A percentile compares a stretch with the other conserved stretches of the same genome.
Conservation (phyloP, 2,329 filamentous ascomycete species). For the Botrytis deweyae region DNA sequence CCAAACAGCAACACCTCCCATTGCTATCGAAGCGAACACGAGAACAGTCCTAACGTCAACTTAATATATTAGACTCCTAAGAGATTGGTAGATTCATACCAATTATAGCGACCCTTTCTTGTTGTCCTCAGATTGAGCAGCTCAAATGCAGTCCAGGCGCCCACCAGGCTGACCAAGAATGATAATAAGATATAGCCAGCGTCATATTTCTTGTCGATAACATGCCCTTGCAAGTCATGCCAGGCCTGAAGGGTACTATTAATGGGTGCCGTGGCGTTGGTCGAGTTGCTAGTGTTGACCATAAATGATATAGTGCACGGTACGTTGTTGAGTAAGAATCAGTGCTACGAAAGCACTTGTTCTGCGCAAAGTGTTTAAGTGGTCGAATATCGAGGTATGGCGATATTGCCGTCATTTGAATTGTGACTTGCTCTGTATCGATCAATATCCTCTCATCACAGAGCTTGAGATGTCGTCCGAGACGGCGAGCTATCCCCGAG, state of each 20-base stretch:
- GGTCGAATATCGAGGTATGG: slow-evolving; percentile 7
- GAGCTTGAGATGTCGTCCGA: background rate
- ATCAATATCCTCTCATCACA: background rate
- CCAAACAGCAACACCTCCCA: slow-evolving; percentile 75
- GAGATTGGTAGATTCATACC: slow-evolving; percentile 48
- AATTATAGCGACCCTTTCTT: slow-evolving; percentile 65
- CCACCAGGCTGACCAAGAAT: slow-evolving; percentile 69
- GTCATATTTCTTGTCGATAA: slow-evolving; percentile 35
- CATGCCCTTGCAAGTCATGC: slow-evolving; percentile 25
- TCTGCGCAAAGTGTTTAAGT: background rate
- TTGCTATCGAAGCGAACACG: slow-evolving; percentile 62
- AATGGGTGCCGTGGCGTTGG: slow-evolving; percentile 15
- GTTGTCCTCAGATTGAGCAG: slow-evolving; percentile 75
- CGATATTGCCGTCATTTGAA: slow-evolving; percentile 15
- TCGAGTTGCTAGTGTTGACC: slow-evolving; percentile 12
- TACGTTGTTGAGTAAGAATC: background rate
- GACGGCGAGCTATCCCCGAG: background rate
- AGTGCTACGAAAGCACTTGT: background rate
- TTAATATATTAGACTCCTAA: slow-evolving; percentile 2
- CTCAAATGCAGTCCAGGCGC: slow-evolving; percentile 77
- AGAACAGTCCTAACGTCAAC: slow-evolving; percentile 56
- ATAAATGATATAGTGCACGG: slow-evolving; percentile 12
- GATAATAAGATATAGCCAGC: slow-evolving; percentile 66
- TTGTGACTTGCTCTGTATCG: background rate
- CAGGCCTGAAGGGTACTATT: slow-evolving; percentile 13